Conservation (phyloP, 1,139 yeast genomes). For the Protomyces pachydermus region DNA sequence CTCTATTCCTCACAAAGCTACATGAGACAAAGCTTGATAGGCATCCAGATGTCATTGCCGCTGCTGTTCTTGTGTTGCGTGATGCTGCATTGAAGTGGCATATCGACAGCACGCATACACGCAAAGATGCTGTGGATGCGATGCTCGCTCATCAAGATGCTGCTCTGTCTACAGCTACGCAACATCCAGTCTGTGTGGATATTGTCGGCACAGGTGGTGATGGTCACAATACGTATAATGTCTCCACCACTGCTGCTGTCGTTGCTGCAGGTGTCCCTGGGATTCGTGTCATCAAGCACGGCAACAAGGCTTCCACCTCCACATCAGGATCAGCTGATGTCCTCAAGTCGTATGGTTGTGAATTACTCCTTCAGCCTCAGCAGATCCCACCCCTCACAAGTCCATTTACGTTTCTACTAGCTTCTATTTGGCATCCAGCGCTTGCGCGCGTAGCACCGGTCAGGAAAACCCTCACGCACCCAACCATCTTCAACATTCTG, state of each 20-base stretch:
- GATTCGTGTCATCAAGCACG: slow-evolving; percentile 49
- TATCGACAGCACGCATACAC: not conserved
- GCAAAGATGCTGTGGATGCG: not conserved
- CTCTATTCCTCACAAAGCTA: slow-evolving; percentile 4
- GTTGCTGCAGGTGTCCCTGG: slow-evolving; percentile 66
- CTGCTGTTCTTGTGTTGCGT: slow-evolving; percentile 9
- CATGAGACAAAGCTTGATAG: slow-evolving; percentile 19
- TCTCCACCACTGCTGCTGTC: slow-evolving; percentile 89
- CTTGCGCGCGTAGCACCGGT: slow-evolving; percentile 79
- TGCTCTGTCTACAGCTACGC: slow-evolving; percentile 29
- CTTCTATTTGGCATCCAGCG: slow-evolving; percentile 93
- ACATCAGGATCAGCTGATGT: slow-evolving; percentile 91
- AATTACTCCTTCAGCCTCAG: slow-evolving; percentile 55
- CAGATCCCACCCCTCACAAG: slow-evolving; percentile 47
- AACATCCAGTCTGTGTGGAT: slow-evolving; percentile 50
- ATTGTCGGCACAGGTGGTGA: slow-evolving; percentile 99
- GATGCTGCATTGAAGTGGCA: slow-evolving; percentile 16
- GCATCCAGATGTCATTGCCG: slow-evolving; percentile 15
- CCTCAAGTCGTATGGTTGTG: slow-evolving; percentile 69
- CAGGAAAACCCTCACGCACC: slow-evolving; percentile 72
- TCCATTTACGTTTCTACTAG: slow-evolving; percentile 69
- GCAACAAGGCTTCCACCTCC: slow-evolving; percentile 94
- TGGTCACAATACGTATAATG: slow-evolving; percentile 94
- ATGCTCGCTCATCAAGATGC: not conserved
- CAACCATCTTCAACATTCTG: slow-evolving; percentile 85